These are phyloP conservation scores for Verticillium nonalfalfae DNA, from an alignment of 2,329 filamentous ascomycete genomes.

Conservation along the genomic window DNA sequence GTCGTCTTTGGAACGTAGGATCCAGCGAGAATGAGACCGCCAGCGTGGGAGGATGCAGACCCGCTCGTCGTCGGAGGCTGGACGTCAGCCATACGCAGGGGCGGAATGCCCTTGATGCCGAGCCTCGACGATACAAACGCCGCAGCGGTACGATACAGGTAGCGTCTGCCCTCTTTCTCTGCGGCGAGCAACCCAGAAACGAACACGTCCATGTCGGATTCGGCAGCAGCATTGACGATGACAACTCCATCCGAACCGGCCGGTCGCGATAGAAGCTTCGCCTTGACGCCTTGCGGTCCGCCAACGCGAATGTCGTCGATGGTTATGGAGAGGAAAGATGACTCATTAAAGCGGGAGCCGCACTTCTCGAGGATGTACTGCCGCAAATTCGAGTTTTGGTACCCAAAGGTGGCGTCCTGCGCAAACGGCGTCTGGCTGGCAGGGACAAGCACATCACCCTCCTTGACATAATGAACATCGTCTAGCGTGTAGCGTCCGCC, in stretches of 20 bases:
- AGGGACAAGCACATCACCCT: constrained; percentile 40
- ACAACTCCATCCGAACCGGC: constrained; percentile 27
- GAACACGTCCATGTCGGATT: constrained; percentile 50
- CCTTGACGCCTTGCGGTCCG: constrained; percentile 12
- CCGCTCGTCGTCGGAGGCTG: constrained; percentile 18
- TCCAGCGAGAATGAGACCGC: constrained; percentile 48
- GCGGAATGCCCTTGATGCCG: constrained; percentile 43
- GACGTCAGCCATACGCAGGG: constrained; percentile 39
- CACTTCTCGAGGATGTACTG: constrained; percentile 49
- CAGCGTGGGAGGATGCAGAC: constrained; percentile 15
- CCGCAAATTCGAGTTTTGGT: constrained; percentile 42
- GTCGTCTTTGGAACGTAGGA: constrained; percentile 56
- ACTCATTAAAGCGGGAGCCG: constrained; percentile 14
- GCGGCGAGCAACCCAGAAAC: constrained; percentile 38
- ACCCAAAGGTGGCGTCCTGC: constrained; percentile 51
- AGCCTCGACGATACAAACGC: constrained; percentile 40
- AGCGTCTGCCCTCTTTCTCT: constrained; percentile 22
- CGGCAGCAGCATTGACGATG: constrained; percentile 45
- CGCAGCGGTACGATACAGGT: constrained; percentile 32
- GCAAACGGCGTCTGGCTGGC: constrained; percentile 50
- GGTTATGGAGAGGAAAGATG: constrained; percentile 19
- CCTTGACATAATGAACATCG: constrained; percentile 52
- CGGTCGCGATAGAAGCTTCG: constrained; percentile 15
- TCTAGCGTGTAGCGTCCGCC: constrained; percentile 51
- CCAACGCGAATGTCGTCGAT: constrained; percentile 38